These are phyloP conservation scores for Alternaria postmessia DNA, from an alignment of 2,329 filamentous ascomycete species.

Conservation along the genomic window DNA sequence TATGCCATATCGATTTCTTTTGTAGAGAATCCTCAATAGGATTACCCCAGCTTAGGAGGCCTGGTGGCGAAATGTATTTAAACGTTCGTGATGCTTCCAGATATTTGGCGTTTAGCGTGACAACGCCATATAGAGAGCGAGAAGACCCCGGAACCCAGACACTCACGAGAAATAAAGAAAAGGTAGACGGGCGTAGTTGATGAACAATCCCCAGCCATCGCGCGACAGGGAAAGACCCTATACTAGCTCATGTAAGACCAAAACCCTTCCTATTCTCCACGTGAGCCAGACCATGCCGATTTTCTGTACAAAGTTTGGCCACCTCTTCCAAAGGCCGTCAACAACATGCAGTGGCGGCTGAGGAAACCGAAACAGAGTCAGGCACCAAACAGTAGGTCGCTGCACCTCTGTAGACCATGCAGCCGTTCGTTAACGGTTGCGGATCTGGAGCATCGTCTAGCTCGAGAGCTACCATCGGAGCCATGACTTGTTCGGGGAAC, in stretches of 20 bases:
- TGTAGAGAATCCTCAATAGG: not conserved
- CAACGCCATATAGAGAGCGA: too few species aligned
- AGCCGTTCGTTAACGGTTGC: not conserved
- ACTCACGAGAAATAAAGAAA: not conserved
- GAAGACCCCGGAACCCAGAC: too few species aligned
- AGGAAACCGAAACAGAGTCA: not conserved
- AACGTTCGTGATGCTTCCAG: not conserved
- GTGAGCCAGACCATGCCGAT: not conserved
- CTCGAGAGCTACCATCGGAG: not conserved
- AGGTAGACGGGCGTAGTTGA: not conserved
- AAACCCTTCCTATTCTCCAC: not conserved
- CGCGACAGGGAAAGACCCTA: not conserved
- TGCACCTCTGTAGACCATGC: not conserved
- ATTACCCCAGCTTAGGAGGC: not conserved
- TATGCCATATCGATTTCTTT: not conserved
- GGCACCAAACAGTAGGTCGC: constrained; percentile 1
- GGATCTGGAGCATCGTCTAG: not conserved
- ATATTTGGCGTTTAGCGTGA: not conserved
- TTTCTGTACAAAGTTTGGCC: not conserved
- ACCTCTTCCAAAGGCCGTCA: not conserved
- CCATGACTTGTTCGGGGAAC: not conserved
- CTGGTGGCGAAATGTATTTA: not conserved
- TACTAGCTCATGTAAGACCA: not conserved
- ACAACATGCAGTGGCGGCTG: not conserved
- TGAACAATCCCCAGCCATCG: not conserved